These are phyloP conservation scores for Bimuria novae-zelandiae DNA, from an alignment of 2,329 filamentous ascomycete genomes.

Conservation along the genomic window DNA sequence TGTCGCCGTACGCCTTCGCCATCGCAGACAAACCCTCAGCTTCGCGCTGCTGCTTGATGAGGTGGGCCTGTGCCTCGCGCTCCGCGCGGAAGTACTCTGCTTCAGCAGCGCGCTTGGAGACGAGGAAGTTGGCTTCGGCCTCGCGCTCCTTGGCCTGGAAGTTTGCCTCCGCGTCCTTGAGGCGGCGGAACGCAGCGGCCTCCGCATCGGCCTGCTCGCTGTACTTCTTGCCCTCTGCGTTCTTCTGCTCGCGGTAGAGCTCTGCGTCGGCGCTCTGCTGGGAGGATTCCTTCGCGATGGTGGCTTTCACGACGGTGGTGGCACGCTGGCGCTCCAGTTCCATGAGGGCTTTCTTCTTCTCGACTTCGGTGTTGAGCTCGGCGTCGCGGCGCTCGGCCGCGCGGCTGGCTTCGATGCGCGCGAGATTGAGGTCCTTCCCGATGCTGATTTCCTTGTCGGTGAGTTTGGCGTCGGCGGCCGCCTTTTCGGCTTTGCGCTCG, in stretches of 20 bases:
- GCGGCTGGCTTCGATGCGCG: conserved; percentile 73
- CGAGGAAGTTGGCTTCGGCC: conserved; percentile 56
- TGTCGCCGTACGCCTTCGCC: conserved; percentile 77
- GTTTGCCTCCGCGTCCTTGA: conserved; percentile 50
- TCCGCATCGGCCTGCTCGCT: conserved; percentile 64
- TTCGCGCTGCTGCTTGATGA: conserved; percentile 68
- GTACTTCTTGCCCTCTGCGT: conserved; percentile 60
- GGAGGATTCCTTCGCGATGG: conserved; percentile 68
- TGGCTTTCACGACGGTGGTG: conserved; percentile 76
- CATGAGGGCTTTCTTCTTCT: conserved; percentile 76
- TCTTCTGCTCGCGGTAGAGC: conserved; percentile 55
- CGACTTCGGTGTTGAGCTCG: conserved; percentile 77
- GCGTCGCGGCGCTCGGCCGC: conserved; percentile 77
- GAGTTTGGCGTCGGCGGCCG: conserved; percentile 75
- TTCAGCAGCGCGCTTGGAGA: conserved; percentile 50
- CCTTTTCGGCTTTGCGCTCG: conserved; percentile 80
- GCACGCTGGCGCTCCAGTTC: conserved; percentile 81
- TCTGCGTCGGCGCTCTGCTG: conserved; percentile 69
- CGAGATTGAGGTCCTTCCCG: conserved; percentile 73
- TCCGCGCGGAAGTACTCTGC: conserved; percentile 48
- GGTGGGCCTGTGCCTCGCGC: conserved; percentile 63
- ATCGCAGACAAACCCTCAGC: conserved; percentile 77
- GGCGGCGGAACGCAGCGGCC: conserved; percentile 52
- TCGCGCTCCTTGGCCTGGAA: conserved; percentile 48
- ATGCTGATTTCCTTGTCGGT: conserved; percentile 74